Base-by-base conservation (phyloP, 805 yeast species). In the Lipomyces sp. region DNA sequence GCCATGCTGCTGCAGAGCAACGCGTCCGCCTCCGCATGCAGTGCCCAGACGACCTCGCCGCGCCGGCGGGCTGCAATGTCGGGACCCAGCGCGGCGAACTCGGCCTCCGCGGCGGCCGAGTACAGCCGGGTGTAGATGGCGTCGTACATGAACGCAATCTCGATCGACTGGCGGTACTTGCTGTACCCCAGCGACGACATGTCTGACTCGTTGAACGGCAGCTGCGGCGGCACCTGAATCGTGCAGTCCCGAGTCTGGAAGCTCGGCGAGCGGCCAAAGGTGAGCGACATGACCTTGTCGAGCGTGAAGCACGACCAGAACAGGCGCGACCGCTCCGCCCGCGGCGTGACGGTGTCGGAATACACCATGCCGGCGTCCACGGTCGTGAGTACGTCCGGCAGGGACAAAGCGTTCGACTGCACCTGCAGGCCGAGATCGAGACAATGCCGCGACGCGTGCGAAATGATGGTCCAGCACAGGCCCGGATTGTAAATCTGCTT, bases 401-500 rank as follows among this genome's bases (percentile, higher is more conserved):
- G 18, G 16, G 45, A 4, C 5, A 26, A 40, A 1, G 41, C 37
- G 4, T 37, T n/a, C n/a, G 39, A 5, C 13, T 40, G 49, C 16
- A 24, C 28, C 26, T 53, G 43, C 3, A 53, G 47, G 11, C 47
- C 44, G n/a, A 53, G 45, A 33, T 48, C 57, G 4, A 53, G 45
- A 32, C 57, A 53, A 31, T 53, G 57, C 21, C 57, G 39, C 3
- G 48, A 43, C 4, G 54, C 57, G 37, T 51, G 54, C 11, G 57
- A 48, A 4, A 49, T 45, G 29, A 53, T 49, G 5, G 54, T 43
- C 57, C 57, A 53, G 29, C 57, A 53, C 21, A 53, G 21, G 10
- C 57, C 57, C 18, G 57, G 57, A 36, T 53, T 53, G 35, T 40
- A 49, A 8, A 53, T 45, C 23, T 49, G 57, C 43, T 53, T 44